phyloP scores from a whole-genome alignment of 345 rosid genomes.

The Eucalyptus paniculata region DNA sequence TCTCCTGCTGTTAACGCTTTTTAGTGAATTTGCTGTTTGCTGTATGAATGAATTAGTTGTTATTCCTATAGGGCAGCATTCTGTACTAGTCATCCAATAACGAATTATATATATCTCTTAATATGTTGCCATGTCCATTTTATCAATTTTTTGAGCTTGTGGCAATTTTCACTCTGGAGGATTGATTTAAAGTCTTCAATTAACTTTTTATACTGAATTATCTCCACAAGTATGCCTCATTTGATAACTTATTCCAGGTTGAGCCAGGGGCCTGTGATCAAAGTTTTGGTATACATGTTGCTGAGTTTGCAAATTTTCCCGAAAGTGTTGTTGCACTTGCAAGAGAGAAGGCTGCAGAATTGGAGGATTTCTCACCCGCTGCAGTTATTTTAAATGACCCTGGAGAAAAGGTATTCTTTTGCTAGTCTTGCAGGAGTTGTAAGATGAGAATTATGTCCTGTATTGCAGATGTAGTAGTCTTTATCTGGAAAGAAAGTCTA shows the following conservation, averaged over 20 bases:
- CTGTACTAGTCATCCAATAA: not conserved
- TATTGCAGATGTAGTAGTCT: not conserved
- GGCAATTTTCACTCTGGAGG: not conserved
- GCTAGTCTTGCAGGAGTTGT: not conserved
- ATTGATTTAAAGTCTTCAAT: not conserved
- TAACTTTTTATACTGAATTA: not conserved
- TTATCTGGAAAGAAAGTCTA: not conserved
- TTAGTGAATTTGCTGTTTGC: not conserved
- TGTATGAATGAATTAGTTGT: not conserved
- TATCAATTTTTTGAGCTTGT: not conserved
- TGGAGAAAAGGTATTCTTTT: conserved; percentile 21
- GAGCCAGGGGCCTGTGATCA: conserved; percentile 97
- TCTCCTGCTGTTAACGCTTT: not conserved
- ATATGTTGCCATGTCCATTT: not conserved
- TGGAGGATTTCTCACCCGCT: conserved; percentile 84
- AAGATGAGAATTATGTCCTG: not conserved
- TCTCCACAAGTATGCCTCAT: not conserved
- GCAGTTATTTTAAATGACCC: conserved; percentile 30
- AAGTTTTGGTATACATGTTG: conserved; percentile 98
- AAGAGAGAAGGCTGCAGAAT: conserved; percentile 89
- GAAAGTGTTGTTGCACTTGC: conserved; percentile 88
- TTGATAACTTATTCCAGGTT: conserved; percentile 29
- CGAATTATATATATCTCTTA: not conserved
- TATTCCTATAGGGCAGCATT: not conserved
- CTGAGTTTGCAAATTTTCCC: conserved; percentile 96